Base-by-base conservation (phyloP, 495 filamentous ascomycete species). In the Podospora didyma region DNA sequence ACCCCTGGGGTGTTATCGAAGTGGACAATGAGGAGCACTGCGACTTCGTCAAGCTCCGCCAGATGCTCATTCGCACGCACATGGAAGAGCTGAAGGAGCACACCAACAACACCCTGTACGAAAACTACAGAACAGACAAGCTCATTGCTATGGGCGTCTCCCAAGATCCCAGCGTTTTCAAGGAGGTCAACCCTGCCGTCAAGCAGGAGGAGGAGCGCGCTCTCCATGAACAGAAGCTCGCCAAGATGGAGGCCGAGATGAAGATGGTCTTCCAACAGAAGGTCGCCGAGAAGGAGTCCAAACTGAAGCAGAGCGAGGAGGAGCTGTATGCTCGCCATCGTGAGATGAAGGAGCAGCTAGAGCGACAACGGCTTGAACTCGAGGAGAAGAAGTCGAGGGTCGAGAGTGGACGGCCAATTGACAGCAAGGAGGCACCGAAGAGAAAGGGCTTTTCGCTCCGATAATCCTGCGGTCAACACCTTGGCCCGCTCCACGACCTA, bases 251-350 rank as follows among this genome's bases (percentile, higher is more conserved):
- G 74, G 83, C 89, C 67, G 94, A 98, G 74, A 98, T 98, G 94
- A 97, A 97, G 90, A 97, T 97, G 94, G 94, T 98, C 67, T 98
- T 98, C 91, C 94, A 98, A 73, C 95, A 97, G 73, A 98, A 98
- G 88, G 94, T 98, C 20, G 84, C 89, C 57, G 94, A 98, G 76
- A 98, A 98, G 83, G 94, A 98, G 76, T 96, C 90, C 84, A 98
- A 98, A 77, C 81, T 98, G 73, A 94, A 92, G 74, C 92, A 97
- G 79, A 96, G 90, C 82, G 94, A 98, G 76, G 94, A 97, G 75
- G 94, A 98, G 80, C 77, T 98, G 59, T 97, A 97, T 66, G 91
- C 95, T 54, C 87, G 94, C 65, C 94, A 98, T 77, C 84, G 91
- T 67, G 94, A 98, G 81, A 98, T 98, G 94, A 98, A 97, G 81